phyloP scores from a whole-genome alignment of 75 land plant genomes.

The Larix kaempferi region DNA sequence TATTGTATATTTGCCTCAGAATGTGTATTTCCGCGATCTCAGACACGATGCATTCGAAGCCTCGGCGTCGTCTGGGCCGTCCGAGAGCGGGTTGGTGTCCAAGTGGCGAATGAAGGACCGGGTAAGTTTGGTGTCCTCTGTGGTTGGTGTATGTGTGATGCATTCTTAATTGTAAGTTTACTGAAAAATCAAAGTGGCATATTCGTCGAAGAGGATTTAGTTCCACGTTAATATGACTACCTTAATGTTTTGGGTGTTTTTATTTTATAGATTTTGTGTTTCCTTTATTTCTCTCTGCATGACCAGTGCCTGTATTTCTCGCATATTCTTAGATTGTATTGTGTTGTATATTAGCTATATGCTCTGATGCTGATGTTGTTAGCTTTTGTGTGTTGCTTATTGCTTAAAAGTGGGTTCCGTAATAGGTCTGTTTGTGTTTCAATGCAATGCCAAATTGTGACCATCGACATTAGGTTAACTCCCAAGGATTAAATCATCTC shows the following conservation, averaged over 20 bases:
- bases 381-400: not conserved
- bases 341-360: not conserved
- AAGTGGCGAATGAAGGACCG: conserved; percentile 96
- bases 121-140: conserved; percentile 36
- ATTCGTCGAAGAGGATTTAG: no score
- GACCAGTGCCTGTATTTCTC: no score
- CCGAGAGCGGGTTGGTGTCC: conserved; percentile 72
- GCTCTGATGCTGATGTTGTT: not conserved
- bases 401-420: not conserved
- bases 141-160: not conserved
- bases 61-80: conserved; percentile 52
- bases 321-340: no score
- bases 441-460: not conserved
- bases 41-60: conserved; percentile 77
- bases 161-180: no score
- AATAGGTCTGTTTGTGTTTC: not conserved
- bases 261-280: not conserved
- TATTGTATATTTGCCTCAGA: conserved; percentile 67
- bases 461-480: not conserved
- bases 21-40: conserved; percentile 65
- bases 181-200: no score
- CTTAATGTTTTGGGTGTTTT: not conserved
- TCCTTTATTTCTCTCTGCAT: not conserved
- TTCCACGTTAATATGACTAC: no score
- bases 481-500: not conserved